Base-by-base conservation (phyloP, 441 rosid genomes). In the Kokia cookei region DNA sequence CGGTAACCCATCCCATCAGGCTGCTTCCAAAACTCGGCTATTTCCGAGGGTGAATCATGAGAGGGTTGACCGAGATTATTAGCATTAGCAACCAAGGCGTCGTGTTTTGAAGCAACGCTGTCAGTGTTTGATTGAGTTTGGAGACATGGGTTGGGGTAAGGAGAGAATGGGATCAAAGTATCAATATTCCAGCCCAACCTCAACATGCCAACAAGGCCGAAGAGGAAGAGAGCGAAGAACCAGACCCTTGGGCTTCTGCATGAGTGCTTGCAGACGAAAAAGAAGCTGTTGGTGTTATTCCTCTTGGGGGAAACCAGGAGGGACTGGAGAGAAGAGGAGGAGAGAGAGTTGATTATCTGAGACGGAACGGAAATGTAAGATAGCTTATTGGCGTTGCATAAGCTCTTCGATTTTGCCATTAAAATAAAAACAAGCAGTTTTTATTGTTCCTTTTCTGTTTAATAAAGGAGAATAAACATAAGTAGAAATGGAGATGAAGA, bases 1-100 rank as follows among this genome's bases (percentile, higher is more conserved):
- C 78, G 81, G 80, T 89, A 95, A 5, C 97, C 94, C 85, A 93
- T 76, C 17, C 97, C 98, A 70, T 91, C 92, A 19, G 98, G 99
- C 75, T 93, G 98, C 81, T 86, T 85, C 99, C 99, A 95, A 72
- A 95, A 89, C 82, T 85, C 93, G 54, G 75, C 73, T 22, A 27
- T 26, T 12, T 72, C 83, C 65, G 40, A 32, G 42, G 27, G 8
- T 2, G 75, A 45, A 14, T 42, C 37, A n/a, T 2, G 8, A 37
- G 11, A 13, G 26, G 37, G 60, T 69, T 69, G 73, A 35, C 17
- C 27, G 62, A 11, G 42, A 48, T 27, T 76, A 54, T 76, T 60
- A 17, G 51, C 73, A 32, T 32, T 32, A 6, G 62, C 80, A 9
- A 65, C 80, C 43, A 22, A 11, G 78, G 81, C 10, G 77, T 75